Conservation (phyloP, 179 eudicot genomes). For the Pouteria campechiana region DNA sequence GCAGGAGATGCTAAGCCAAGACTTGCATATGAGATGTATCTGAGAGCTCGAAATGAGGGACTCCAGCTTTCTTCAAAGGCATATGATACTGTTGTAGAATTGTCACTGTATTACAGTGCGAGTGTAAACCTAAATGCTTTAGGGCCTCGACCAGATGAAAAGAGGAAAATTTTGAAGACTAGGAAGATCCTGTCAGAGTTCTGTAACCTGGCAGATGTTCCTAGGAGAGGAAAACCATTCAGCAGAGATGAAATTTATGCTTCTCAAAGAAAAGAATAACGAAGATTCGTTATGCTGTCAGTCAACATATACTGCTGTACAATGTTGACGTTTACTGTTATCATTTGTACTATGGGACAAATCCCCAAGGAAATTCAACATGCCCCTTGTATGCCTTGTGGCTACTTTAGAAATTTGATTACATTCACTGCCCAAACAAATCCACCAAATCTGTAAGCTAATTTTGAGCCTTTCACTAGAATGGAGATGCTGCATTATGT, state of each 20-base stretch:
- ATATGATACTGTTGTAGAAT: slow-evolving; percentile 52
- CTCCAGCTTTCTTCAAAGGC: slow-evolving; percentile 51
- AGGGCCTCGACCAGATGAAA: slow-evolving; percentile 64
- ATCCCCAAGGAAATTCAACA: too few species aligned
- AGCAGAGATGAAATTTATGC: slow-evolving; percentile 25
- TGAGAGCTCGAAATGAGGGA: slow-evolving; percentile 52
- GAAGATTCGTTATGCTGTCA: too few species aligned
- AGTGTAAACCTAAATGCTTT: slow-evolving; percentile 35
- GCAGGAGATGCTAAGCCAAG: slow-evolving; percentile 73
- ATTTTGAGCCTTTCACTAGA: too few species aligned
- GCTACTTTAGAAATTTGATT: too few species aligned
- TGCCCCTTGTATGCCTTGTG: too few species aligned
- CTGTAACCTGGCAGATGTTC: slow-evolving; percentile 28
- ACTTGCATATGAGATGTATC: slow-evolving; percentile 66
- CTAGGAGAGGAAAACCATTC: slow-evolving; percentile 33
- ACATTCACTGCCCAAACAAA: too few species aligned
- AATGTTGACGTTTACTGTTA: too few species aligned
- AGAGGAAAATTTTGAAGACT: slow-evolving; percentile 30
- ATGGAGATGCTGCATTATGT: too few species aligned
- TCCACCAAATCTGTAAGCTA: too few species aligned
- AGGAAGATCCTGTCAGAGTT: slow-evolving; percentile 31
- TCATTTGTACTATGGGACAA: too few species aligned
- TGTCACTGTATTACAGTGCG: slow-evolving; percentile 30
- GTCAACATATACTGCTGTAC: too few species aligned
- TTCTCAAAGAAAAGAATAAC: slow-evolving; percentile 11